phyloP scores from a whole-genome alignment of 148 eudicot species.

The Talinum fruticosum region DNA sequence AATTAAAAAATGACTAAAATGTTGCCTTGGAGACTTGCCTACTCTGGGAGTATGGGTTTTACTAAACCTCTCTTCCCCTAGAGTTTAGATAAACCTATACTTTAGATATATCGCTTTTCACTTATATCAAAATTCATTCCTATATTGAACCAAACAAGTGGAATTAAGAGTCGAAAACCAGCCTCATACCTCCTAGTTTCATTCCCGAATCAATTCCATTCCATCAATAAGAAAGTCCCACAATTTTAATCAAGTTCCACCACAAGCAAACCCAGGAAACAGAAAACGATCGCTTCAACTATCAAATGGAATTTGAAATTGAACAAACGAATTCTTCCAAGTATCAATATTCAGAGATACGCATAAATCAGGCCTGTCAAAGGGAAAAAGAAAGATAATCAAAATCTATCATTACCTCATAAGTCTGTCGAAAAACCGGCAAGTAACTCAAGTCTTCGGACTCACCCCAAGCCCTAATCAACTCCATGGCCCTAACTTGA shows the following conservation, averaged over 20 bases:
- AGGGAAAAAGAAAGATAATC: not conserved
- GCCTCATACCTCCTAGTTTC: no score
- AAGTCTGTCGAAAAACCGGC: constrained; percentile 88
- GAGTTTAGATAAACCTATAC: no score
- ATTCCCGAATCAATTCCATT: no score
- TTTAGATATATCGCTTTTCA: no score
- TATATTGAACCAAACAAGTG: no score
- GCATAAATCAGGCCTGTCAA: not conserved
- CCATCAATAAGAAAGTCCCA: not conserved
- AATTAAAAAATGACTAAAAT: no score
- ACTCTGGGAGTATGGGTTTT: no score
- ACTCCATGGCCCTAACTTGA: constrained; percentile 55
- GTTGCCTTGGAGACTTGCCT: no score
- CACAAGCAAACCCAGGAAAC: not conserved
- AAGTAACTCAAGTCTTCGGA: constrained; percentile 75
- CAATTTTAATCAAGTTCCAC: not conserved
- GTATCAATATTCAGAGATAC: no score
- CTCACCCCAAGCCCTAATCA: constrained; percentile 92
- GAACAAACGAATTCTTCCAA: not conserved
- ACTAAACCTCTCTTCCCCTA: no score
- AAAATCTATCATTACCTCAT: constrained; percentile 42
- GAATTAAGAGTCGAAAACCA: no score
- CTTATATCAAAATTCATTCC: no score
- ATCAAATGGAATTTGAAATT: not conserved
- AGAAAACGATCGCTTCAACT: not conserved